phyloP scores from a whole-genome alignment of 352 stramenopile genomes.

The Globisporangium recalcitrans region DNA sequence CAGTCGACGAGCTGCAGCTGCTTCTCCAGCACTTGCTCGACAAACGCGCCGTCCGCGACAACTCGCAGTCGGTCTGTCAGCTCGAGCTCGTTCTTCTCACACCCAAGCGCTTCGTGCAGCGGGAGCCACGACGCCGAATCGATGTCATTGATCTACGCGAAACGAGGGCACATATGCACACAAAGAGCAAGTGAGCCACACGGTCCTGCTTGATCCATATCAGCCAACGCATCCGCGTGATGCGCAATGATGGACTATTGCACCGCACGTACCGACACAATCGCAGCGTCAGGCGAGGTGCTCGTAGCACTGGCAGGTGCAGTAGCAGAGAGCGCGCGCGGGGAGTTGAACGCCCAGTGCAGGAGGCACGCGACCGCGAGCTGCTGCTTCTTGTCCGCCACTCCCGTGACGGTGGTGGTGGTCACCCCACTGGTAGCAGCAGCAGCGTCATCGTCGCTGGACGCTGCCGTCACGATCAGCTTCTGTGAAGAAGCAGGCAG shows the following conservation, averaged over 20 bases:
- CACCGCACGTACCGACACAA: constrained; percentile 14
- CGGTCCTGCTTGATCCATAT: neutral
- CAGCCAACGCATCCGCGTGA: neutral
- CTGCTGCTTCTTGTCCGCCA: constrained; percentile 36
- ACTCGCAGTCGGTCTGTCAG: constrained; percentile 21
- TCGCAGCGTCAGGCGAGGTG: constrained; percentile 18
- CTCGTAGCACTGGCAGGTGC: neutral
- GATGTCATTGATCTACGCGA: constrained; percentile 18
- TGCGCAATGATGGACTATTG: neutral
- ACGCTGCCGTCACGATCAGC: neutral
- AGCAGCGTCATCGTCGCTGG: neutral
- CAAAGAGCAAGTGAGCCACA: neutral
- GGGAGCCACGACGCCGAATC: constrained; percentile 26
- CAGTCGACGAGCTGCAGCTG: constrained; percentile 50
- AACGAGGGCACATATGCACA: neutral
- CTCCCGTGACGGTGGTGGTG: constrained; percentile 19
- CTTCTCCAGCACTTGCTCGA: constrained; percentile 25
- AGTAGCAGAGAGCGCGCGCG: neutral
- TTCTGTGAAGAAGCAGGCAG: neutral
- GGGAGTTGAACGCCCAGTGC: constrained; percentile 38
- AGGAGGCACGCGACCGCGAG: constrained; percentile 47
- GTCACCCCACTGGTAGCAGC: neutral
- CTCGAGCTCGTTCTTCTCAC: constrained; percentile 29
- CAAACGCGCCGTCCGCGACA: constrained; percentile 21
- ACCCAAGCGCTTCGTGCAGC: constrained; percentile 38